Percentiles rank a stretch among this genome's conserved stretches.
Conservation (phyloP, 495 filamentous ascomycete genomes). For the Penicillium riverlandense region DNA sequence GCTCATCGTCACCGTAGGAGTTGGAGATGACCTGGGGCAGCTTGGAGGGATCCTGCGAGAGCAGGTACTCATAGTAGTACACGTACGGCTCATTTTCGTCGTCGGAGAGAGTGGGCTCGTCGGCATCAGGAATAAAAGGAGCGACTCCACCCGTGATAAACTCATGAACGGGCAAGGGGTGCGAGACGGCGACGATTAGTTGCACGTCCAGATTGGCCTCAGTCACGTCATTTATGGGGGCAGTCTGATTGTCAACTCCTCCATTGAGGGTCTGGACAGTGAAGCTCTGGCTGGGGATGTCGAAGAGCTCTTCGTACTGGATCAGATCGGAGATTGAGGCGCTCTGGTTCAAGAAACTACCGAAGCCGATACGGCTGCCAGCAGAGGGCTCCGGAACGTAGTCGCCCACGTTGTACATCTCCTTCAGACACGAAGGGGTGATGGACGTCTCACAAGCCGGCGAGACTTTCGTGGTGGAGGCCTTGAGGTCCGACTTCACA, state of each 20-base stretch:
- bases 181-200: slow-evolving; percentile 47
- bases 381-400: slow-evolving; percentile 39
- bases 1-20: slow-evolving; percentile 68
- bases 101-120: slow-evolving; percentile 38
- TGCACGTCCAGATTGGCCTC: slow-evolving; percentile 71
- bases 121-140: slow-evolving; percentile 50
- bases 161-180: slow-evolving; percentile 50
- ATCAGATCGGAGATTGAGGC: slow-evolving; percentile 31
- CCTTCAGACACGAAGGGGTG: slow-evolving; percentile 52
- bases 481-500: slow-evolving; percentile 8
- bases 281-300: slow-evolving; percentile 45
- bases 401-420: slow-evolving; percentile 50
- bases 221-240: slow-evolving; percentile 26
- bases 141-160: slow-evolving; percentile 57
- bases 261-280: slow-evolving; percentile 50
- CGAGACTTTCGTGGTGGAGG: slow-evolving; percentile 12
- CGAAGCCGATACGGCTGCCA: slow-evolving; percentile 48
- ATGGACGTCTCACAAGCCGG: slow-evolving; percentile 43
- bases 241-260: slow-evolving; percentile 39
- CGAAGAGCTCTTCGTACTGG: slow-evolving; percentile 19
- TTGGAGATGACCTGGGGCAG: slow-evolving; percentile 63
- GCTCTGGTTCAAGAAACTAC: slow-evolving; percentile 47
- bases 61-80: slow-evolving; percentile 52
- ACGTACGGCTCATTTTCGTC: slow-evolving; percentile 63
- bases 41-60: slow-evolving; percentile 41